Base-by-base conservation (phyloP, 331 rosid species). In the Acacia concinna region DNA sequence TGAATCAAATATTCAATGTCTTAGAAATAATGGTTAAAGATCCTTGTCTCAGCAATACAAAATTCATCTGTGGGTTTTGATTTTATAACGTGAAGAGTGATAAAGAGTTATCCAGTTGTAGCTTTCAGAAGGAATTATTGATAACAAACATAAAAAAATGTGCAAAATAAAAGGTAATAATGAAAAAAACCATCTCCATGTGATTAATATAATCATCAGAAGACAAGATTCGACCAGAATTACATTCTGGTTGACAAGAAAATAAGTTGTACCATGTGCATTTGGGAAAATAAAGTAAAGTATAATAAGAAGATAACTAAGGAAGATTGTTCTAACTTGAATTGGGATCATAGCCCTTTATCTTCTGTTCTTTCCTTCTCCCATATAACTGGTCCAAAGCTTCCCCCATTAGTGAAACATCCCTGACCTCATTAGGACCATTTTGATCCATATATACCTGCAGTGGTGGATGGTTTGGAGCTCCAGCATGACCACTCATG, bases 401-500 rank as follows among this genome's bases (percentile, higher is more conserved):
- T 34, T 35, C 86, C 85, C 73, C 85, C 91, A 73, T 86, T 86
- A 46, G 89, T 65, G 17, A 81, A 31, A 68, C 51, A 72, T 82
- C 85, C 87, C 79, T 83, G 85, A 81, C 67, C 75, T 38, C 88
- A 59, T 76, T 74, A 79, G 63, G 66, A 62, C 81, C 87, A 71
- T 82, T 83, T 69, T 80, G 86, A 73, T 80, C 85, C 68, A 82
- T 37, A 70, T 38, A 74, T 57, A 86, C 84, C 34, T 76, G 77
- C 28, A 70, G 6, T 18, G 84, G 6, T 18, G 84, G 86, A 31
- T 68, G 63, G 59, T 83, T 46, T 43, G 81, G 78, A 6, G 81
- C 81, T 73, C 88, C 86, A 71, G 88, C 83, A 44, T 82, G 86
- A 76, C 75, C 80, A 71, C 78, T 72, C 90, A 83, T 78, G 84